Base-by-base conservation (phyloP, 192 early-diverging fungal species). In the Coemansia reversa region DNA sequence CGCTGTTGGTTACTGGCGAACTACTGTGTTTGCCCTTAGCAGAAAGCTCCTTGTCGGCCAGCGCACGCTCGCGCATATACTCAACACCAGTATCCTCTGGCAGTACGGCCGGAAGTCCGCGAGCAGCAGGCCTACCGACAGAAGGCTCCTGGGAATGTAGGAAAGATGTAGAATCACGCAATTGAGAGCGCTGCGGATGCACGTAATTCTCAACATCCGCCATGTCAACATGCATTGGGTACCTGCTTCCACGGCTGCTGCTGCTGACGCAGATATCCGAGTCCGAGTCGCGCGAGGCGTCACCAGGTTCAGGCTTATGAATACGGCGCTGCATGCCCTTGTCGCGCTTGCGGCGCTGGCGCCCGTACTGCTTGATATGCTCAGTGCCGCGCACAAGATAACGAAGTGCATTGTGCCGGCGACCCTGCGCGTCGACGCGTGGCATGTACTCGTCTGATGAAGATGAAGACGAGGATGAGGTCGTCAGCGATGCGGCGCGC, bases 301-400 rank as follows among this genome's bases (percentile, higher is more conserved):
- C 62, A 9, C 39, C 25, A 3, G 54, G 20, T 3, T 63, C 68
- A 28, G 25, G 47, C 35, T 66, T 66, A 53, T 30, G 42, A 19
- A 29, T 55, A 20, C 29, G 20, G 5, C 12, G 35, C 35, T 39
- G 35, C 20, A 16, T 39, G 19, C 58, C 23, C 8, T 55, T 60
- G 20, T 63, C 63, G 50, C 70, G 67, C 56, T 66, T 66, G 28
- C 53, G 47, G 16, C 42, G 51, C 11, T 55, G 65, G 30, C 65
- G 19, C 3, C 68, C 65, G 27, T 71, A 79, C 29, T 74, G 77
- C 53, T 74, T 79, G 33, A 75, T 69, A 19, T 81, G 79, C 60
- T 81, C 79, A 5, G 79, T 81, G 54, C 79, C 79, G n/a, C 74
- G 74, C 45, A 81, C 66, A 59, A 79, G 45, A 59, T 79, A 74